Base-by-base conservation (phyloP, 129 eudicot species). In the Saposhnikovia divaricata region DNA sequence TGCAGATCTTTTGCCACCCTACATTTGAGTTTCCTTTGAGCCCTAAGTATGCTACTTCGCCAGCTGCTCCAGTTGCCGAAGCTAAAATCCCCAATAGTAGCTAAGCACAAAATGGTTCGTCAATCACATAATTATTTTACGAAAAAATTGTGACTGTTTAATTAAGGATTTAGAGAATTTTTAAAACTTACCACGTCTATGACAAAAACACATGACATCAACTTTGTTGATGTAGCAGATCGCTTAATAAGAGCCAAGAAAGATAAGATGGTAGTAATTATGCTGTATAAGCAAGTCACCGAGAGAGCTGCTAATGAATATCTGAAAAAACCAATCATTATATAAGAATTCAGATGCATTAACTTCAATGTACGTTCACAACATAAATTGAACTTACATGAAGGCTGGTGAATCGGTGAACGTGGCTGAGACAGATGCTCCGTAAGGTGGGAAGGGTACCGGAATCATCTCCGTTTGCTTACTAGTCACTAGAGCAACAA, bases 51-150 rank as follows among this genome's bases (percentile, higher is more conserved):
- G 80, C 80, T 27, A 74, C 80, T 57, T 50, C 80, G 3, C 80
- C 84, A 3, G 84, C 84, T 23, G 80, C 78, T 40, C 84, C 84
- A 23, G 80, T 74, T 61, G 84, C 84, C 0, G 84, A 43, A 18
- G 80, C 84, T 28, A 81, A 61, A 15, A 81, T 75, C 7, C 84
- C 80, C 65, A 81, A 4, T 16, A 75, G 27, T 16, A 80, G 66
- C 82, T 81, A 76, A 31, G 15, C 69, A 61, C 16, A 61, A 61
- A 61, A 61, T 8, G 0, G 66, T 10, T 59, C n/a, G 9, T 6
- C 6, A 4, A 46, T 46, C 50, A 57, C 3, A 23, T 57, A 6
- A 57, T 5, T 23, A 45, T 45, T 1, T 45, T 8, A 59, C 34
- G 9, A 8, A 11, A 61, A 34, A 34, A 34, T 34, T 25, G 6